Evolutionary conservation across 2,329 filamentous ascomycete species (phyloP).

Genomic region (Tolypocladium ophioglossoides): DNA sequence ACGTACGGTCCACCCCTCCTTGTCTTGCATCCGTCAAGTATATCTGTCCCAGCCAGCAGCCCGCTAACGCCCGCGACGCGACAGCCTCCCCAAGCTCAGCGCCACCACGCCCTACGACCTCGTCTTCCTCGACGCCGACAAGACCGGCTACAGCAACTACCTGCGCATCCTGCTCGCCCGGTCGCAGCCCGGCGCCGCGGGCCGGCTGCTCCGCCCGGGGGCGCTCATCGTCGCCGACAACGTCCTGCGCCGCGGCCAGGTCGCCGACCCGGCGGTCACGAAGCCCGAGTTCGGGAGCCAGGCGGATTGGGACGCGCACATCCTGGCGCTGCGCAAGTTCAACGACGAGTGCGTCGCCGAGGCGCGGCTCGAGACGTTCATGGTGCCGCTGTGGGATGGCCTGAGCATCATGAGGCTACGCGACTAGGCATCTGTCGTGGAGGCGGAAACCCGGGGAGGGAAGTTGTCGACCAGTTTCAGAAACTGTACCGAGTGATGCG

Average conservation of each 20-base stretch:
- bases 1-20: conserved; percentile 28
- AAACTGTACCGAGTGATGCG: too few species aligned
- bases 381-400: conserved; percentile 33
- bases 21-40: conserved; percentile 9
- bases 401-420: conserved; percentile 26
- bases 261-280: conserved; percentile 23
- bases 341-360: conserved; percentile 22
- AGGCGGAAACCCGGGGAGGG: background rate
- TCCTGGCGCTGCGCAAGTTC: conserved; percentile 21
- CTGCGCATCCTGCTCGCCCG: conserved; percentile 31
- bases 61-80: background rate
- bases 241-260: conserved; percentile 35
- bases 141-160: conserved; percentile 39
- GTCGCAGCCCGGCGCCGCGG: conserved; percentile 25
- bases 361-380: conserved; percentile 26
- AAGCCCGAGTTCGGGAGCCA: background rate
- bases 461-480: too few species aligned
- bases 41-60: too few species aligned
- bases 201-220: conserved; percentile 34
- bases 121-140: conserved; percentile 44
- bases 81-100: conserved; percentile 18
- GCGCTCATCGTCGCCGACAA: conserved; percentile 46
- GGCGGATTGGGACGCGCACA: conserved; percentile 7
- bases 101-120: conserved; percentile 34
- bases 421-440: conserved; percentile 15